These are phyloP conservation scores for Tetrapisispora nanseiensis DNA, from an alignment of 805 yeast species.

Conservation along the genomic window DNA sequence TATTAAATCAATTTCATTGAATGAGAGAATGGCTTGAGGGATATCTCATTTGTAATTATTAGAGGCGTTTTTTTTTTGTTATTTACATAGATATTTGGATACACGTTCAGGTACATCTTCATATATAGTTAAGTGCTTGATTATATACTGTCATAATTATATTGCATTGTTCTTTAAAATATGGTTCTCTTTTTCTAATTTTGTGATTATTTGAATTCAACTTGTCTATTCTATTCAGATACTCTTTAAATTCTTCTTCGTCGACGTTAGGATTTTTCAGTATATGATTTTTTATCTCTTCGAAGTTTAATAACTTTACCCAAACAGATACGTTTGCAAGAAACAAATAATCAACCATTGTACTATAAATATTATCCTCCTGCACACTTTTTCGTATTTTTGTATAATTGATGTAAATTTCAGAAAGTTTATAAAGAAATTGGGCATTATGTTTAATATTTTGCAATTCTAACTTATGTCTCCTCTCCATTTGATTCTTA, in stretches of 20 bases:
- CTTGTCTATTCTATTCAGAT: neutral
- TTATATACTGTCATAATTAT: constrained; percentile 19
- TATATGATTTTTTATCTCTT: constrained; percentile 11
- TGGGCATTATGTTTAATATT: constrained; percentile 15
- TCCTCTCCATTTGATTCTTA: constrained; percentile 15
- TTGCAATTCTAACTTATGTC: constrained; percentile 15
- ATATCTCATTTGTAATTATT: neutral
- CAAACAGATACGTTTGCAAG: constrained; percentile 22
- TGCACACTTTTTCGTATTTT: neutral
- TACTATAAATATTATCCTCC: neutral
- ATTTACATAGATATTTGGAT: neutral
- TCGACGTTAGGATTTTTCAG: constrained; percentile 3
- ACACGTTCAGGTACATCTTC: no score
- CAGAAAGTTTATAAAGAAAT: constrained; percentile 12
- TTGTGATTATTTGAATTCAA: neutral
- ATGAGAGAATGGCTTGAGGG: no score
- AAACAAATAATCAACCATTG: constrained; percentile 11
- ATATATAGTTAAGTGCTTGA: neutral
- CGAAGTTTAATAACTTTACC: constrained; percentile 18
- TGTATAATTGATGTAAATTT: constrained; percentile 7
- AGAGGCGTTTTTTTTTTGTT: neutral
- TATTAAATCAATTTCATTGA: no score
- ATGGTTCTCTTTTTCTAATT: constrained; percentile 11
- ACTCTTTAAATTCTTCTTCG: constrained; percentile 7
- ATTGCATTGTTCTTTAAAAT: constrained; percentile 24